Evolutionary conservation across 1,284 basidiomycete species (phyloP).

Genomic region (Inonotus obliquus): DNA sequence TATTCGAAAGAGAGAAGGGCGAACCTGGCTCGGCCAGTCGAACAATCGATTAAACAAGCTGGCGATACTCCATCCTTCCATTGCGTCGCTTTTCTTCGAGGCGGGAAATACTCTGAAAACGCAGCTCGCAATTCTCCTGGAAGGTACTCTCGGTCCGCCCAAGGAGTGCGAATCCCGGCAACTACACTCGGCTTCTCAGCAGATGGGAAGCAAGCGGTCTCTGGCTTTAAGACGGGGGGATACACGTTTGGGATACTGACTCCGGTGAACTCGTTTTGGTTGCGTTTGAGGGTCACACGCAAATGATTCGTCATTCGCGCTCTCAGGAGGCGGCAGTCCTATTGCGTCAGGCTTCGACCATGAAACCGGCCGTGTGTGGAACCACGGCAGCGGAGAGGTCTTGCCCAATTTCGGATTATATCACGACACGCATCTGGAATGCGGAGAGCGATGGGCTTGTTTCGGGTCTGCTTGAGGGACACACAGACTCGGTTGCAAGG

Average conservation of each 20-base stretch:
- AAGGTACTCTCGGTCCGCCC: no score
- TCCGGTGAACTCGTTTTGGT: not conserved
- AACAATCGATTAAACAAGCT: no score
- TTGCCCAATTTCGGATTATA: not conserved
- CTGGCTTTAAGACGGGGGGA: not conserved
- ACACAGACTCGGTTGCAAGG: no score
- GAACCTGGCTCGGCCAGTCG: no score
- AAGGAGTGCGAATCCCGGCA: no score
- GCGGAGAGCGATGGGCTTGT: no score
- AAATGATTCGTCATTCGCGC: not conserved
- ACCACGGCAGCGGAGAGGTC: not conserved
- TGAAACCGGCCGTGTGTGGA: not conserved
- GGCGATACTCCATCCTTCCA: no score
- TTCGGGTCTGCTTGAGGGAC: no score
- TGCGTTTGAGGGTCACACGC: not conserved
- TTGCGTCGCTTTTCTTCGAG: no score
- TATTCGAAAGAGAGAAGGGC: no score
- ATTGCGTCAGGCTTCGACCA: not conserved
- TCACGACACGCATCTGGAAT: not conserved
- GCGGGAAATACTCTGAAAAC: no score
- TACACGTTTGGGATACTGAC: not conserved
- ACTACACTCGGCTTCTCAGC: not conserved
- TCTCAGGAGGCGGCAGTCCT: not conserved
- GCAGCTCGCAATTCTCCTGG: no score
- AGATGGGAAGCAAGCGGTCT: not conserved